Evolutionary conservation across 371 early-diverging fungal genomes (phyloP).

Genomic region (Choanephora cucurbitarum): DNA sequence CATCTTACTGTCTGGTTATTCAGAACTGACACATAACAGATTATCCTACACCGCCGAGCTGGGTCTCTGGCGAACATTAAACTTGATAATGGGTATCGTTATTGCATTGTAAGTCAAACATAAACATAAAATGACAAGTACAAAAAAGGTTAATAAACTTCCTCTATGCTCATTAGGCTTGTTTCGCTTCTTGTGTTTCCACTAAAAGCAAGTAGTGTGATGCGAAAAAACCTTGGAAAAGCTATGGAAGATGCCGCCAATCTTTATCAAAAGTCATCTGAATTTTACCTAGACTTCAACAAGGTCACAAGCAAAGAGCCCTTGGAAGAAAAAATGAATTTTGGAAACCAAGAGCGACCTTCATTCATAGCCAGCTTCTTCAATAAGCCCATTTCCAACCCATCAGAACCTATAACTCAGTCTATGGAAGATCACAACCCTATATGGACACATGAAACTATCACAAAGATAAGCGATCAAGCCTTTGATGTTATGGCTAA

Average conservation of each 20-base stretch:
- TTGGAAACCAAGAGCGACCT: background rate
- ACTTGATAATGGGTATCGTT: constrained; percentile 39
- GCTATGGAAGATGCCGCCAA: constrained; percentile 39
- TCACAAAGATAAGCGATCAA: constrained; percentile 43
- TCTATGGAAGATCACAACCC: constrained; percentile 8
- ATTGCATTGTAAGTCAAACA: constrained; percentile 36
- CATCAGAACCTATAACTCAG: background rate
- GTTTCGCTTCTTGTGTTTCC: constrained; percentile 40
- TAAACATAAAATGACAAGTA: background rate
- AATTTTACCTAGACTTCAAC: constrained; percentile 29
- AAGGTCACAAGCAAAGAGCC: constrained; percentile 12
- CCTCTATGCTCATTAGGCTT: constrained; percentile 10
- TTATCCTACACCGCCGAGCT: constrained; percentile 27
- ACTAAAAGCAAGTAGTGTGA: constrained; percentile 29
- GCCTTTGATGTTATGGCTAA: constrained; percentile 27
- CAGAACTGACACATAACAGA: constrained; percentile 29
- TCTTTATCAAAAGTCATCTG: constrained; percentile 32
- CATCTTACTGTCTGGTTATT: constrained; percentile 39
- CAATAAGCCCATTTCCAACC: background rate
- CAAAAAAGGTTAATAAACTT: background rate
- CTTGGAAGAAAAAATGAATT: background rate
- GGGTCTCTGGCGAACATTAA: constrained; percentile 36
- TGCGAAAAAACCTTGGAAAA: constrained; percentile 41
- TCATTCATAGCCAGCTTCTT: background rate
- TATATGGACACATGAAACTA: constrained; percentile 54